phyloP scores from a whole-genome alignment of 2,329 filamentous ascomycete genomes.

The Cladosporium sp. region DNA sequence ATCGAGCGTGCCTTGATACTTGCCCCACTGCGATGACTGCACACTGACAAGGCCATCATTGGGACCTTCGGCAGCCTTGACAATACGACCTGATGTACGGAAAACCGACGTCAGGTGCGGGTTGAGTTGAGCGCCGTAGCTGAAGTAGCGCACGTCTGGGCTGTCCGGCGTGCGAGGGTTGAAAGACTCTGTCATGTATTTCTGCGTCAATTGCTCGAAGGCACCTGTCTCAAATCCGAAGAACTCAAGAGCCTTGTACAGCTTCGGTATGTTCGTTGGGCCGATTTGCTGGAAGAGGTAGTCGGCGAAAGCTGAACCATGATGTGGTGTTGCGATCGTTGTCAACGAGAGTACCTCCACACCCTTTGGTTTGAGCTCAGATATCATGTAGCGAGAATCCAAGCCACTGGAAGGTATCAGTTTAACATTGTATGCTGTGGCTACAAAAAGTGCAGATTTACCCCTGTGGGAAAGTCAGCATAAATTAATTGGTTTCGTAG shows the following conservation, averaged over 20 bases:
- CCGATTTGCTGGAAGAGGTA: constrained; percentile 62
- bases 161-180: constrained; percentile 61
- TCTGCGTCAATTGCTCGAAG: constrained; percentile 62
- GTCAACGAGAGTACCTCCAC: constrained; percentile 76
- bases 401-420: constrained; percentile 52
- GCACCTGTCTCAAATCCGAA: constrained; percentile 61
- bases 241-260: constrained; percentile 58
- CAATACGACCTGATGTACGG: constrained; percentile 57
- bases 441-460: constrained; percentile 27
- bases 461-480: constrained; percentile 37
- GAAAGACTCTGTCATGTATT: constrained; percentile 60
- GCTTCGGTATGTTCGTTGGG: constrained; percentile 52
- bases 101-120: constrained; percentile 61
- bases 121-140: constrained; percentile 62
- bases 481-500: neutral
- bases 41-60: constrained; percentile 69
- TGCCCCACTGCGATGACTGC: constrained; percentile 61
- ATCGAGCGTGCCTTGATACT: constrained; percentile 65
- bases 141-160: constrained; percentile 60
- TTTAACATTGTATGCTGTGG: constrained; percentile 14
- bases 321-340: constrained; percentile 64
- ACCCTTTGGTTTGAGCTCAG: constrained; percentile 57
- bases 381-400: constrained; percentile 67
- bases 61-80: constrained; percentile 56
- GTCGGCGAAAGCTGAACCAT: constrained; percentile 64